Percentiles rank a stretch among this genome's conserved stretches.
Conservation (phyloP, 2,329 filamentous ascomycete species). For the Myotisia sp. region DNA sequence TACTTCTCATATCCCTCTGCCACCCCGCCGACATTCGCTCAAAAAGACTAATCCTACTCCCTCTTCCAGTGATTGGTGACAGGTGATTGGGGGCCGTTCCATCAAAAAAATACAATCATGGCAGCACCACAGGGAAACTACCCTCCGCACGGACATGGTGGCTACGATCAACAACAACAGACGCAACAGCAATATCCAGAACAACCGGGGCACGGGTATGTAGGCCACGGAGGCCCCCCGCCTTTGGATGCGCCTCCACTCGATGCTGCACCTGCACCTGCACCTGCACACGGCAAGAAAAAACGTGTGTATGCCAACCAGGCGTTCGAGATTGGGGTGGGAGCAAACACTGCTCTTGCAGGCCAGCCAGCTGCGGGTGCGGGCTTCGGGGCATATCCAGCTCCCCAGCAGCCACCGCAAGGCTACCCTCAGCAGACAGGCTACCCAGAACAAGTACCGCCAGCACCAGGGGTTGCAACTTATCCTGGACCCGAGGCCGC, state of each 20-base stretch:
- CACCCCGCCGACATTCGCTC: too few species aligned
- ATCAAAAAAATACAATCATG: conserved; percentile 25
- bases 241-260: conserved; percentile 15
- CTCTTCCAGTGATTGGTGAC: too few species aligned
- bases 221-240: conserved; percentile 7
- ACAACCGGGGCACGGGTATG: too few species aligned
- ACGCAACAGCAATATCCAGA: conserved; percentile 26
- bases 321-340: conserved; percentile 81
- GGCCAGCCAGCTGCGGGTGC: conserved; percentile 38
- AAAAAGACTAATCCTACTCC: too few species aligned
- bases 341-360: conserved; percentile 58
- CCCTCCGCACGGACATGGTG: conserved; percentile 34
- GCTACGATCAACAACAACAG: conserved; percentile 31
- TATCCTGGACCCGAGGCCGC: conserved; percentile 22
- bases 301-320: conserved; percentile 89
- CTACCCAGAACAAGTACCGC: conserved; percentile 31
- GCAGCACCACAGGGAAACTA: conserved; percentile 39
- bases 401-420: conserved; percentile 35
- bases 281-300: conserved; percentile 40
- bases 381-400: conserved; percentile 49
- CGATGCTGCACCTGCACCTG: conserved; percentile 9
- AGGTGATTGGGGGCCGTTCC: not conserved
- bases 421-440: conserved; percentile 29
- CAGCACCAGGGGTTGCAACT: conserved; percentile 19
- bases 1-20: too few species aligned